These are phyloP conservation scores for Raffaelea albimanens DNA, from an alignment of 2,329 filamentous ascomycete genomes.

Conservation along the genomic window DNA sequence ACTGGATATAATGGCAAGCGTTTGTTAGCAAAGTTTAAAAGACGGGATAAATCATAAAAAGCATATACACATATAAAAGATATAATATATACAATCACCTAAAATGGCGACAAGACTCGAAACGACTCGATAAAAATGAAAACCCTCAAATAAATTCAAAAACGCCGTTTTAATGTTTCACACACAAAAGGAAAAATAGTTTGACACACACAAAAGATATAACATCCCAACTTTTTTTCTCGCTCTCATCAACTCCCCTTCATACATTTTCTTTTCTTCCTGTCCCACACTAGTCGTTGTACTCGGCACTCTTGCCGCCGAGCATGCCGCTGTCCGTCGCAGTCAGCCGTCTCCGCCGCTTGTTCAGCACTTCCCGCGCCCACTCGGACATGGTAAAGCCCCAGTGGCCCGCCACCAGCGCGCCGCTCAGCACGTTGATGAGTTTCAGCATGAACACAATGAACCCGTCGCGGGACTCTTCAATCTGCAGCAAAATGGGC, in stretches of 20 bases:
- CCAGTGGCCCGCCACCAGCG: constrained; percentile 91
- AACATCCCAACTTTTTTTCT: too few species aligned
- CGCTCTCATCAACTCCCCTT: too few species aligned
- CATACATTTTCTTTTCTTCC: too few species aligned
- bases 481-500: constrained; percentile 78
- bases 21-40: too few species aligned
- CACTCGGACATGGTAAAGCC: constrained; percentile 78
- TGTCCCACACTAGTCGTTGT: too few species aligned
- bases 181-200: too few species aligned
- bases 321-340: constrained; percentile 35
- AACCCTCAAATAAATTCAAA: background rate
- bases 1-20: too few species aligned
- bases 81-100: too few species aligned
- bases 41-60: too few species aligned
- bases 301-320: constrained; percentile 31
- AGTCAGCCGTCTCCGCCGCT: constrained; percentile 30
- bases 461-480: constrained; percentile 69
- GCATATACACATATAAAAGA: background rate
- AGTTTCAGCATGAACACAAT: constrained; percentile 69
- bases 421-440: constrained; percentile 83
- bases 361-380: constrained; percentile 47
- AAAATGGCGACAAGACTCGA: too few species aligned
- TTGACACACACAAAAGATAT: too few species aligned
- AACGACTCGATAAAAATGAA: background rate
- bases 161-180: too few species aligned